Evolutionary conservation across 2,329 filamentous ascomycete genomes (phyloP), one percentile per base, ranked within the genome.

Genomic region (Colletotrichum sublineola): DNA sequence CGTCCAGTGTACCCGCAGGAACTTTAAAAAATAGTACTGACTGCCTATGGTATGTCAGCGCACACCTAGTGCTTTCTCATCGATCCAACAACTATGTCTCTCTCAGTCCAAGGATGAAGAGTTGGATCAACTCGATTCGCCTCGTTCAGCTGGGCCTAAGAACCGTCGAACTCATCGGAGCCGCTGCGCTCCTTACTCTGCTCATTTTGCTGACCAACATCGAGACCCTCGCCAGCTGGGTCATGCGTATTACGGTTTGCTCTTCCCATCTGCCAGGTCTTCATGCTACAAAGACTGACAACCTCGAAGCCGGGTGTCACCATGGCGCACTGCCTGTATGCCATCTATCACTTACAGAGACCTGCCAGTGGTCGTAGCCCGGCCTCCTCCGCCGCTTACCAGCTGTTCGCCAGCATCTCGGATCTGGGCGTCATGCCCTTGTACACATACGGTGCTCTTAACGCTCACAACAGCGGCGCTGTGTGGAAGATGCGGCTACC

Each of bases 311-410:
- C 94, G 68, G 93, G 90, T n/a, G 86, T 96, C 52, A 92, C 93
- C 63, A 87, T 92, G 58, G 77, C 93, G 5, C 91, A 95, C 79
- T 91, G 89, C 20, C 77, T 91, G 24, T 98, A 98, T 81, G 93
- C 89, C 53, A 88, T 97, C 73, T 96, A 93, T 77, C 95, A 98
- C 80, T 89, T 97, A 50, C 86, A 89, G 18, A 90, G 93, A 42
- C 89, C 91, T 48, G 88, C 93, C 0, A 90, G 90, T 60, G 89
- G 87, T 56, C 90, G 95, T 63, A 91, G 95, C 0, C 91, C 96
- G 0, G 92, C 87, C 4, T 97, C 94, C 31, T 94, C 94, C 24
- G 92, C 94, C 18, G 96, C 94, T 75, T 98, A 98, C 82, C 94
- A 97, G 82, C 83, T 96, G 69, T 98, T 98, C 80, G 90, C 95